phyloP scores from a whole-genome alignment of 345 rosid genomes.

The Pistacia atlantica region DNA sequence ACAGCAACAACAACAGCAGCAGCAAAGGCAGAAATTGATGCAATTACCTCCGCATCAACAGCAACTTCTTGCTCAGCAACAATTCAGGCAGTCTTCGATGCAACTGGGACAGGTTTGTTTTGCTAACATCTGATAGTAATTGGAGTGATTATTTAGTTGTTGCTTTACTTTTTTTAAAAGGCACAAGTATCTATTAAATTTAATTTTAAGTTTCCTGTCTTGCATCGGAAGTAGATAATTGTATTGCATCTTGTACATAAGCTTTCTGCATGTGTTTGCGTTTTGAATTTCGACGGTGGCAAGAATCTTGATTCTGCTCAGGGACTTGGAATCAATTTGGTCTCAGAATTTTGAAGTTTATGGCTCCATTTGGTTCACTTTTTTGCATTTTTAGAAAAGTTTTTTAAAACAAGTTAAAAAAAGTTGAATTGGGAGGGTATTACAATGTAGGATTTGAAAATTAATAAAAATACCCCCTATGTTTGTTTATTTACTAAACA shows the following conservation, averaged over 20 bases:
- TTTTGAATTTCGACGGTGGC: neutral
- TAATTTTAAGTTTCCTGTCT: neutral
- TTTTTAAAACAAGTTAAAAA: neutral
- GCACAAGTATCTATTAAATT: neutral
- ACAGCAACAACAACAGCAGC: constrained; percentile 44
- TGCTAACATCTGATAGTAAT: constrained; percentile 2
- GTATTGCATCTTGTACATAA: neutral
- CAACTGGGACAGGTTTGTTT: constrained; percentile 69
- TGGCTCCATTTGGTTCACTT: too few relatives aligned
- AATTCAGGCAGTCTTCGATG: constrained; percentile 72
- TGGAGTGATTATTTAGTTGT: neutral
- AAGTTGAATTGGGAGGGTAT: neutral
- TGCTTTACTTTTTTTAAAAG: neutral
- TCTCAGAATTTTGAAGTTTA: neutral
- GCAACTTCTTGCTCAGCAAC: constrained; percentile 76
- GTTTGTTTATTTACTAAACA: too few relatives aligned
- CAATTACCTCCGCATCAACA: constrained; percentile 79
- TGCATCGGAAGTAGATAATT: neutral
- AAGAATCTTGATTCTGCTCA: neutral
- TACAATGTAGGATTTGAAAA: too few relatives aligned
- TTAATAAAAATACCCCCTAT: too few relatives aligned
- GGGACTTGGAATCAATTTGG: neutral
- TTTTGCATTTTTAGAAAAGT: neutral
- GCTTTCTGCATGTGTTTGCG: neutral
- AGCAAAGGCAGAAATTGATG: constrained; percentile 76